Evolutionary conservation across 73 alveolate species (phyloP).

Genomic region (Loxodes magnus): DNA sequence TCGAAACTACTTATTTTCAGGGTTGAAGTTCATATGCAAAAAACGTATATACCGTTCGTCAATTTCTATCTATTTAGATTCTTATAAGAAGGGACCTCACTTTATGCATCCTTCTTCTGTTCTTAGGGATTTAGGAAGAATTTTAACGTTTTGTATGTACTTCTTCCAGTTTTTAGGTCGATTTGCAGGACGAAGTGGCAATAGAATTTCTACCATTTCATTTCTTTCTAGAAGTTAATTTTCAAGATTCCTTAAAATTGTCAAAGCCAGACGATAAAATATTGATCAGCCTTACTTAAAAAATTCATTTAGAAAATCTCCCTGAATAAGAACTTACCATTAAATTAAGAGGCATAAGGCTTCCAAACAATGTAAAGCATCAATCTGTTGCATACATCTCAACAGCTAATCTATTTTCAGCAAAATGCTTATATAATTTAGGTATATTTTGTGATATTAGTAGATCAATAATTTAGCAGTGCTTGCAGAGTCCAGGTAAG

Average conservation of each 20-base stretch:
- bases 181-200: background rate
- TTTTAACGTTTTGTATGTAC: background rate
- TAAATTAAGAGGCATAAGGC: constrained; percentile 26
- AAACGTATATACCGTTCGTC: constrained; percentile 2
- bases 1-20: constrained; percentile 2
- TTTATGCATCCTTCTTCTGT: background rate
- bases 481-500: constrained; percentile 57
- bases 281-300: constrained; percentile 4
- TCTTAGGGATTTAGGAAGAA: background rate
- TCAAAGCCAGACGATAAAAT: background rate
- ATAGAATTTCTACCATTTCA: background rate
- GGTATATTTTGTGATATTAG: constrained; percentile 22
- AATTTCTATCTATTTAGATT: background rate
- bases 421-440: constrained; percentile 19
- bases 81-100: background rate
- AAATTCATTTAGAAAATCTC: background rate
- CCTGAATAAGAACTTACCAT: constrained; percentile 10
- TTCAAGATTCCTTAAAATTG: background rate
- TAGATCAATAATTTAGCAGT: constrained; percentile 28
- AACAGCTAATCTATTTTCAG: constrained; percentile 11
- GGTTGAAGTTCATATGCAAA: constrained; percentile 7
- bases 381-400: constrained; percentile 61
- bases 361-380: constrained; percentile 33
- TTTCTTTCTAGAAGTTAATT: background rate
- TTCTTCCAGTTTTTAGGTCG: constrained; percentile 8